Conservation (phyloP, 1,284 basidiomycete genomes). For the Melanopsichium pennsylvanicum region DNA sequence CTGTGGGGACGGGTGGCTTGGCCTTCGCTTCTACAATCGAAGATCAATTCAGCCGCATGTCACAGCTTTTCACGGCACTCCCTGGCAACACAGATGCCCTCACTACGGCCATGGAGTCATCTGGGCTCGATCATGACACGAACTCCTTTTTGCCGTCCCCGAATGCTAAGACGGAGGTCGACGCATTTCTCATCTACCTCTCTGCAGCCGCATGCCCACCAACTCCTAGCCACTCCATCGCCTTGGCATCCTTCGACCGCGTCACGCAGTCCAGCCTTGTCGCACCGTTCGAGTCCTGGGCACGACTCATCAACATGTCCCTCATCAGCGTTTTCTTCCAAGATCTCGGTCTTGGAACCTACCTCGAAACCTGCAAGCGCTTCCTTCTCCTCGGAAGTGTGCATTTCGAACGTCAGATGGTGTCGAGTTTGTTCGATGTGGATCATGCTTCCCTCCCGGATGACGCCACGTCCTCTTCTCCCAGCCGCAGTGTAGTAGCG, state of each 20-base stretch:
- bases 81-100: slow-evolving; percentile 15
- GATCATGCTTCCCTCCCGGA: slow-evolving; percentile 18
- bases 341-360: slow-evolving; percentile 46
- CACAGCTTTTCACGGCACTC: slow-evolving; percentile 28
- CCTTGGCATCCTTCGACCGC: slow-evolving; percentile 20
- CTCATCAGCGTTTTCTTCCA: slow-evolving; percentile 58
- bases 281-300: slow-evolving; percentile 47
- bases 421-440: slow-evolving; percentile 43
- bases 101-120: neutral
- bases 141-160: no score
- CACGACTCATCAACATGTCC: slow-evolving; percentile 49
- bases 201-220: slow-evolving; percentile 20
- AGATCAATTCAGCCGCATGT: slow-evolving; percentile 27
- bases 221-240: slow-evolving; percentile 7
- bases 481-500: slow-evolving; percentile 16
- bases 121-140: neutral
- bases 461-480: neutral
- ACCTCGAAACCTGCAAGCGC: slow-evolving; percentile 53
- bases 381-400: slow-evolving; percentile 50
- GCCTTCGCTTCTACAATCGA: neutral
- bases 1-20: neutral
- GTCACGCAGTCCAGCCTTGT: slow-evolving; percentile 25
- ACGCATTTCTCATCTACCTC: slow-evolving; percentile 23
- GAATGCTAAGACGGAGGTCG: neutral
- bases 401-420: slow-evolving; percentile 34